These are phyloP conservation scores for Penicillium sp. DNA, from an alignment of 2,329 filamentous ascomycete species.

Conservation along the genomic window DNA sequence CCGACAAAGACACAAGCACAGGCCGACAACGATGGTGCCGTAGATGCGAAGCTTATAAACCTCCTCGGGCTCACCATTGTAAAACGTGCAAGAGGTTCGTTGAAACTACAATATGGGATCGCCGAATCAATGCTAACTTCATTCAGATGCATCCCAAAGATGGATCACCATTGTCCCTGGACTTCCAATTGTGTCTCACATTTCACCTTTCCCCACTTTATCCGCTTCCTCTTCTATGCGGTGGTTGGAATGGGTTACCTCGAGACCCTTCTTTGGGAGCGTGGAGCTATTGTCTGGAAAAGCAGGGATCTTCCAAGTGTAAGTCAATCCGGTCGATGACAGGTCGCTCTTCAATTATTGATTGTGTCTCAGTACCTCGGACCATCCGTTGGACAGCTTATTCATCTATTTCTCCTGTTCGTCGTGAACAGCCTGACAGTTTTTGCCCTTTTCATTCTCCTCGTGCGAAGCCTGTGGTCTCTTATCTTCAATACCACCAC, in stretches of 20 bases:
- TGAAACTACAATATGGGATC: neutral
- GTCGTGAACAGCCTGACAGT: slow-evolving; percentile 60
- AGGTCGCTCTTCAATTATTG: neutral
- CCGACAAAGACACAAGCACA: slow-evolving; percentile 26
- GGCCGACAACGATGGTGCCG: slow-evolving; percentile 60
- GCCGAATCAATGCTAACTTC: slow-evolving; percentile 14
- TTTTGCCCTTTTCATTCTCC: slow-evolving; percentile 58
- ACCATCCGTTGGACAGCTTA: slow-evolving; percentile 56
- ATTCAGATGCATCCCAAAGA: slow-evolving; percentile 63
- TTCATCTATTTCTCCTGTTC: slow-evolving; percentile 59
- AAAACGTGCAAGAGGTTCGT: slow-evolving; percentile 62
- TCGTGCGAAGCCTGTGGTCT: slow-evolving; percentile 59
- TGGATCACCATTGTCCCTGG: slow-evolving; percentile 71
- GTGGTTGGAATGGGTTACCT: slow-evolving; percentile 62
- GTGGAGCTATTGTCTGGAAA: slow-evolving; percentile 58
- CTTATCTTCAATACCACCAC: slow-evolving; percentile 63
- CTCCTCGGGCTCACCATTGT: slow-evolving; percentile 67
- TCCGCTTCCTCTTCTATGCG: slow-evolving; percentile 65
- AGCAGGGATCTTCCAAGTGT: slow-evolving; percentile 61
- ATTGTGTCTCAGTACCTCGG: slow-evolving; percentile 58
- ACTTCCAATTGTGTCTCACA: slow-evolving; percentile 68
- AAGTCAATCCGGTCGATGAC: slow-evolving; percentile 31
- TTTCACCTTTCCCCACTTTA: slow-evolving; percentile 66
- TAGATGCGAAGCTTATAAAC: slow-evolving; percentile 64
- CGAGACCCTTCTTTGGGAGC: slow-evolving; percentile 57